Percentiles rank a stretch among this genome's conserved stretches.
Conservation (phyloP, 805 yeast genomes). For the Pichia paraexigua region DNA sequence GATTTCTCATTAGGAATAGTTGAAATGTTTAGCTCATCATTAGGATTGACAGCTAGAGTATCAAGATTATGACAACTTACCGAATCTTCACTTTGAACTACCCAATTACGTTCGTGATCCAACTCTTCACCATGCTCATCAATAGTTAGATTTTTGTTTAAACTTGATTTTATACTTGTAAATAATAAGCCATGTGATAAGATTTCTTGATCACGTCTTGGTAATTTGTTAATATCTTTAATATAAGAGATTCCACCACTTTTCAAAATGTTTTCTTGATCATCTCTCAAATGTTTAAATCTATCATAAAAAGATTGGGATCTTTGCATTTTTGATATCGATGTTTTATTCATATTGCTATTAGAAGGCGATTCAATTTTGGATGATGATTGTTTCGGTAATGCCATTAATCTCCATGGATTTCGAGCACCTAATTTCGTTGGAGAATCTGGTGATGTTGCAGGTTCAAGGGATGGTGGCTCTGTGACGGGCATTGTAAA, state of each 20-base stretch:
- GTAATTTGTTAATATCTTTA: slow-evolving; percentile 10
- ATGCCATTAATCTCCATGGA: not conserved
- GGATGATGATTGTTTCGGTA: not conserved
- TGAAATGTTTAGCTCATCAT: not conserved
- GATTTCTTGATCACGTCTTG: slow-evolving; percentile 1
- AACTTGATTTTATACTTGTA: slow-evolving; percentile 16
- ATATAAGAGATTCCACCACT: slow-evolving; percentile 19
- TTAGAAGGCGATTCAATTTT: not conserved
- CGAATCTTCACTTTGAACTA: not conserved
- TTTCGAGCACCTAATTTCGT: not conserved
- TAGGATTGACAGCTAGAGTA: not conserved
- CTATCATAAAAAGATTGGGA: slow-evolving; percentile 14
- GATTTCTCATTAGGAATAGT: not conserved
- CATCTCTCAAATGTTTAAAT: slow-evolving; percentile 10
- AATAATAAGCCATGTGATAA: slow-evolving; percentile 11
- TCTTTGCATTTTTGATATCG: not conserved
- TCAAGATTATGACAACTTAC: not conserved
- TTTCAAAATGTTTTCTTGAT: slow-evolving; percentile 17
- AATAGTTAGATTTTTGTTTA: slow-evolving; percentile 2
- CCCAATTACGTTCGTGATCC: not conserved
- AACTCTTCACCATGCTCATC: not conserved
- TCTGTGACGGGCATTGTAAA: not conserved
- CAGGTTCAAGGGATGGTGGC: not conserved
- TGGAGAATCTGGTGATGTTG: not conserved
- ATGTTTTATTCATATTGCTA: not conserved